Evolutionary conservation across 225 moss, liverwort and hornwort species (phyloP), one percentile per base, ranked within the genome.

Genomic region (Straminergon stramineum): DNA sequence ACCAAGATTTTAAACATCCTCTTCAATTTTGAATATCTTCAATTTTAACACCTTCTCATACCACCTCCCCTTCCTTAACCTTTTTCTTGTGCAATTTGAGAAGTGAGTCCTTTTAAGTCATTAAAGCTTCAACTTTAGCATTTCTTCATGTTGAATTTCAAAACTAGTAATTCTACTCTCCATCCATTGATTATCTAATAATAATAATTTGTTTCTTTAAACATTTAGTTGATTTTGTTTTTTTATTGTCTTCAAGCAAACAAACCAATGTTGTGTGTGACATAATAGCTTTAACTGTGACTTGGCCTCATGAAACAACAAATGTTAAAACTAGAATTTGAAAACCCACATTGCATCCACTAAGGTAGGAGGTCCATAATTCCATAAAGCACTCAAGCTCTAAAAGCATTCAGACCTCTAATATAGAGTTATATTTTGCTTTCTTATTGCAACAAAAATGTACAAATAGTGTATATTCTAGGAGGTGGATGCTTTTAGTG

Each of bases 381-480:
- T 35, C 0, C 22, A 53, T 22, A 14, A 21, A 76, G 53, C 0
- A 1, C 9, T 56, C 0, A 1, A 0, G 9, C 23, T 77, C 34
- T 34, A 53, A 23, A 56, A 37, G 8, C 23, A 9, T 55, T n/a
- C n/a, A n/a, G n/a, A n/a, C 35, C 3, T 37, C 3, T 35, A 55
- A 22, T 3, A 52, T 1, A 76, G 0, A 55, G 6, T 0, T 23
- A 55, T 6, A 35, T 37, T 55, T 35, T 37, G 3, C 21, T 55
- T 78, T 79, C 16, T 56, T 8, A 16, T 56, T 79, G 37, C 26
- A n/a, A 24, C 56, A 37, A 37, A 37, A 57, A 57, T n/a, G 10
- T 57, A 17, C 16, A 79, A 57, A 37, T 2, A 35, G 1, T 15
- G 2, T 78, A 24, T 1, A 78, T 35, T 53, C 22, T 3, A 53